phyloP scores from a whole-genome alignment of 2,329 filamentous ascomycete species.

The Domatiomyces globalis region DNA sequence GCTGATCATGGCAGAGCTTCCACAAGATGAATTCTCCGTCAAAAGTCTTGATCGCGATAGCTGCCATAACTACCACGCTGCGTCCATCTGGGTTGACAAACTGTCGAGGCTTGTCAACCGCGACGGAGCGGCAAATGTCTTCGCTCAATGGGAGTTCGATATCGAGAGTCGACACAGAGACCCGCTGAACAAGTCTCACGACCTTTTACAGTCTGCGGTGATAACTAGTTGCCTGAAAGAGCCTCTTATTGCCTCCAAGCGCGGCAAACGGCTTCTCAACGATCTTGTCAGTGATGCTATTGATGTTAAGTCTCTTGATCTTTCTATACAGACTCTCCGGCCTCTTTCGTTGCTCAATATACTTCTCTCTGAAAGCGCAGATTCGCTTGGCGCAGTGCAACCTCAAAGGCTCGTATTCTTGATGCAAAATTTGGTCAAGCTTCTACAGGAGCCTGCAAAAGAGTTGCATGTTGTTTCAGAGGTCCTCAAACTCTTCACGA shows the following conservation, averaged over 20 bases:
- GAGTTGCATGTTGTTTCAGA: constrained; percentile 24
- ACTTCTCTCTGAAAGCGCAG: constrained; percentile 36
- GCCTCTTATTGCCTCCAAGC: constrained; percentile 33
- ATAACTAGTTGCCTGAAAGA: constrained; percentile 37
- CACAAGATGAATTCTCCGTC: constrained; percentile 19
- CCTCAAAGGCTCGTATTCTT: constrained; percentile 64
- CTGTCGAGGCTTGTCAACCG: constrained; percentile 19
- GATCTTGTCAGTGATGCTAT: constrained; percentile 48
- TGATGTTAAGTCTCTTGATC: constrained; percentile 19
- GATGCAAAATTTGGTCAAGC: constrained; percentile 57
- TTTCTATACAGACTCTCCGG: constrained; percentile 1
- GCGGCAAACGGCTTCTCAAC: constrained; percentile 42
- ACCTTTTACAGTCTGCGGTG: constrained; percentile 34
- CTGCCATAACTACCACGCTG: background rate
- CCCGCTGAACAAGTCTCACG: constrained; percentile 16
- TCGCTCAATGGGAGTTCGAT: constrained; percentile 18
- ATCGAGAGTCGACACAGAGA: constrained; percentile 24
- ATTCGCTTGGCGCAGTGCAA: constrained; percentile 34
- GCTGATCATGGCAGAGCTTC: constrained; percentile 21
- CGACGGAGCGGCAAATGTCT: constrained; percentile 21
- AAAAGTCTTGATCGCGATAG: background rate
- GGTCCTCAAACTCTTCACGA: constrained; percentile 31
- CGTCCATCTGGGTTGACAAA: constrained; percentile 8
- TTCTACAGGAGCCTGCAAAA: constrained; percentile 44
- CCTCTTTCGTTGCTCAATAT: constrained; percentile 41